Conservation (phyloP, 1,139 yeast genomes). For the Yamadazyma atlantica region DNA sequence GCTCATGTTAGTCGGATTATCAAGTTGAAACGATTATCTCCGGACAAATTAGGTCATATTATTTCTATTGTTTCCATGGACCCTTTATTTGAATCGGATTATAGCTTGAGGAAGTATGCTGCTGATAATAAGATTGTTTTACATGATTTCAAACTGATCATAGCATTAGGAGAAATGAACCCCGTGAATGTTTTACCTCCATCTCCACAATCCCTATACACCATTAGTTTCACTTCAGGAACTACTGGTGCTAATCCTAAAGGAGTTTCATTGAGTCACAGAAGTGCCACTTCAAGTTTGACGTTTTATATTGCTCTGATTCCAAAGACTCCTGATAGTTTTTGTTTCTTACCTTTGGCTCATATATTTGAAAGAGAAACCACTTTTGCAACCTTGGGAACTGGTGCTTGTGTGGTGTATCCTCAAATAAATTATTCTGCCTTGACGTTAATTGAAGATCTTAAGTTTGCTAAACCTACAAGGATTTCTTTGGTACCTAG, state of each 20-base stretch:
- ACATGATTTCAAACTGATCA: constrained; percentile 33
- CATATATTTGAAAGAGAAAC: constrained; percentile 61
- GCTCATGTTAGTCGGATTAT: constrained; percentile 28
- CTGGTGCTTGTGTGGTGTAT: constrained; percentile 37
- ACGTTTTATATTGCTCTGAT: constrained; percentile 20
- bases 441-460: constrained; percentile 38
- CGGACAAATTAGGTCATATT: constrained; percentile 26
- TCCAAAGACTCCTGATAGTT: constrained; percentile 11
- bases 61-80: constrained; percentile 39
- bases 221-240: constrained; percentile 45
- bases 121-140: constrained; percentile 24
- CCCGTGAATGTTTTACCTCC: constrained; percentile 28
- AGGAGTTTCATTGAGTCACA: constrained; percentile 38
- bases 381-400: constrained; percentile 21
- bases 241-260: constrained; percentile 44
- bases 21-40: constrained; percentile 25
- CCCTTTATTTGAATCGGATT: constrained; percentile 21
- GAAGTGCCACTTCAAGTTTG: constrained; percentile 27
- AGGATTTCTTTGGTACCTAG: constrained; percentile 41
- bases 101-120: constrained; percentile 21
- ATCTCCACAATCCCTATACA: constrained; percentile 28
- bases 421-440: constrained; percentile 41
- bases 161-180: constrained; percentile 25
- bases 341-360: constrained; percentile 62
- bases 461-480: constrained; percentile 34